Evolutionary conservation across 1,284 basidiomycete genomes (phyloP).

Genomic region (Sporisorium graminicola): DNA sequence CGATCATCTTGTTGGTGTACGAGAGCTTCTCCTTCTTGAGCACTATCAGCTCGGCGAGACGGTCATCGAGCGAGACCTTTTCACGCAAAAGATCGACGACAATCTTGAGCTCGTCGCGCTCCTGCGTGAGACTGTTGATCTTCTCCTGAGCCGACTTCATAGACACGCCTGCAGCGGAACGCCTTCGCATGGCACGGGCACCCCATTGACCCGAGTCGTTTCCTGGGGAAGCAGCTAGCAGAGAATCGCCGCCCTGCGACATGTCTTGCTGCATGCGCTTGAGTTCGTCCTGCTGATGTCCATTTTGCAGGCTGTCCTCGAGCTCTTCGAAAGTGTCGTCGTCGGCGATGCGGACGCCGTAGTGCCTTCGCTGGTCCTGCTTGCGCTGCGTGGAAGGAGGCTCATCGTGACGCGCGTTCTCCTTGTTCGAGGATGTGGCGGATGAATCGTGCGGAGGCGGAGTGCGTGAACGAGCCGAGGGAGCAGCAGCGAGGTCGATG

Average conservation of each 20-base stretch:
- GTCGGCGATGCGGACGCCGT: constrained; percentile 54
- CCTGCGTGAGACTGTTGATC: constrained; percentile 65
- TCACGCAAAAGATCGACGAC: constrained; percentile 66
- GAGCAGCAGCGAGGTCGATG: constrained; percentile 17
- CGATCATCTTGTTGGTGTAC: constrained; percentile 63
- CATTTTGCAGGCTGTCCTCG: constrained; percentile 53
- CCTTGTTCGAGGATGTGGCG: constrained; percentile 32
- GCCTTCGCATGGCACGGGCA: constrained; percentile 56
- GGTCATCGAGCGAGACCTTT: constrained; percentile 64
- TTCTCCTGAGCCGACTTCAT: constrained; percentile 65
- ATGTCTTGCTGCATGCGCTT: constrained; percentile 53
- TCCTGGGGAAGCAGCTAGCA: constrained; percentile 32
- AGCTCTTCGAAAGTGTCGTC: constrained; percentile 53
- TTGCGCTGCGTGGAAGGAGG: constrained; percentile 54
- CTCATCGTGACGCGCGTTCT: constrained; percentile 31
- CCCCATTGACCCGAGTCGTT: constrained; percentile 61
- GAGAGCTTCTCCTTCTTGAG: constrained; percentile 64
- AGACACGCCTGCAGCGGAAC: constrained; percentile 61
- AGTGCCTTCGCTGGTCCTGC: constrained; percentile 47
- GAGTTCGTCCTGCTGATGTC: constrained; percentile 46
- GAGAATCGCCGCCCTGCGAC: constrained; percentile 50
- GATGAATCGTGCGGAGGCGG: constrained; percentile 42
- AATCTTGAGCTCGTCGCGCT: constrained; percentile 67
- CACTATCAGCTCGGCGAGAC: constrained; percentile 59
- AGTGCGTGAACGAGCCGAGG: constrained; percentile 22